Evolutionary conservation across 257 asterid genomes (phyloP).

Genomic region (Solanum clarkiae): DNA sequence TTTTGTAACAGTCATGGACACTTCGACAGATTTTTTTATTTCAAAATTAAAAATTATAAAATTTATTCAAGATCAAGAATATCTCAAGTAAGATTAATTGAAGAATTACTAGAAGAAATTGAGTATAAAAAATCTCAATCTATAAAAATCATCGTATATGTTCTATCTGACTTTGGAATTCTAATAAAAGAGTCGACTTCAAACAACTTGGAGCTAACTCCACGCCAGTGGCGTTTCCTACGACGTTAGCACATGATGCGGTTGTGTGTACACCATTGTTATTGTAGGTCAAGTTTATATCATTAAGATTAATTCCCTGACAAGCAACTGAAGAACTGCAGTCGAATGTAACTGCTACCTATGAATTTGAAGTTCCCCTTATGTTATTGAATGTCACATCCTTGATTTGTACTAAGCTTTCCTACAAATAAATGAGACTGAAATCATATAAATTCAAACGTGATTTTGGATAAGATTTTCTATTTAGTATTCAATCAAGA

Average conservation of each 20-base stretch:
- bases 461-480: no score
- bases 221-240: neutral
- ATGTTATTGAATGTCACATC: neutral
- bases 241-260: neutral
- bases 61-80: neutral
- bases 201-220: neutral
- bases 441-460: neutral
- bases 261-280: neutral
- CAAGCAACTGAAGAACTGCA: neutral
- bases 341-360: neutral
- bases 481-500: neutral
- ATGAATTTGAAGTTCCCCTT: neutral
- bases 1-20: neutral
- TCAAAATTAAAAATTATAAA: neutral
- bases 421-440: neutral
- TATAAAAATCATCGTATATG: no score
- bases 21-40: neutral
- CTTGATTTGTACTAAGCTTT: neutral
- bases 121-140: neutral
- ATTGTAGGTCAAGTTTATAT: neutral
- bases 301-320: neutral
- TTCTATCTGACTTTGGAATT: no score
- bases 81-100: neutral
- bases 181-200: neutral
- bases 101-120: neutral